These are phyloP conservation scores for Pseudogymnoascus sp. DNA, from an alignment of 2,329 filamentous ascomycete genomes.

Conservation along the genomic window DNA sequence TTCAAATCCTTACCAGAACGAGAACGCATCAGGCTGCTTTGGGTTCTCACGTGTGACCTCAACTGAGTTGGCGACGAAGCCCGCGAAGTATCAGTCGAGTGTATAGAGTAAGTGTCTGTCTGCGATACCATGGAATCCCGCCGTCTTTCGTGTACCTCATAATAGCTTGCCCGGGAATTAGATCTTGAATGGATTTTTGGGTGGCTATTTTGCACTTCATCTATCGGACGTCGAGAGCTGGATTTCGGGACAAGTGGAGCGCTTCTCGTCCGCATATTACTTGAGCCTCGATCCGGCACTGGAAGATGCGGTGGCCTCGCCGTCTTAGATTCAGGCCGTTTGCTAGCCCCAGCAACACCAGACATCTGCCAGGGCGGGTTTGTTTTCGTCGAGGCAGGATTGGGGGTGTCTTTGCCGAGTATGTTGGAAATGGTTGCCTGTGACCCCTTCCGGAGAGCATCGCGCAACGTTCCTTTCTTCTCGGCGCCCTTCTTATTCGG, in stretches of 20 bases:
- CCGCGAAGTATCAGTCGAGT: constrained; percentile 38
- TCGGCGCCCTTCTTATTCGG: constrained; percentile 30
- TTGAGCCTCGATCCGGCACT: constrained; percentile 30
- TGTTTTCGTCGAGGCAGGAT: constrained; percentile 13
- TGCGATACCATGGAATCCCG: constrained; percentile 50
- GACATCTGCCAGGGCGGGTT: constrained; percentile 14
- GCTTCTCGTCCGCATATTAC: constrained; percentile 29
- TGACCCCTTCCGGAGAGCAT: constrained; percentile 45
- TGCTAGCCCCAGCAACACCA: constrained; percentile 1
- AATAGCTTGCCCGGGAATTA: constrained; percentile 42
- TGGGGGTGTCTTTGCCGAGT: constrained; percentile 40
- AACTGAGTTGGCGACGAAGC: constrained; percentile 38
- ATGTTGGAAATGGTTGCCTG: constrained; percentile 41
- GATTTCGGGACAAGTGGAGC: constrained; percentile 22
- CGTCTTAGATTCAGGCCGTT: constrained; percentile 21
- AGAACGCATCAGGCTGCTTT: constrained; percentile 28
- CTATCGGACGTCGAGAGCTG: constrained; percentile 26
- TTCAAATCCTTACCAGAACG: constrained; percentile 31
- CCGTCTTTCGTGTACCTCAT: constrained; percentile 44
- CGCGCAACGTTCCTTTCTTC: constrained; percentile 41
- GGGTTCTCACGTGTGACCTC: constrained; percentile 25
- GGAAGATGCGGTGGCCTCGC: constrained; percentile 22
- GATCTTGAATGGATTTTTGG: constrained; percentile 26
- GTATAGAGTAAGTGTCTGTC: constrained; percentile 48
- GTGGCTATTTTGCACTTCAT: constrained; percentile 31